phyloP scores from a whole-genome alignment of 257 asterid genomes.

The Salvia miltiorrhiza region DNA sequence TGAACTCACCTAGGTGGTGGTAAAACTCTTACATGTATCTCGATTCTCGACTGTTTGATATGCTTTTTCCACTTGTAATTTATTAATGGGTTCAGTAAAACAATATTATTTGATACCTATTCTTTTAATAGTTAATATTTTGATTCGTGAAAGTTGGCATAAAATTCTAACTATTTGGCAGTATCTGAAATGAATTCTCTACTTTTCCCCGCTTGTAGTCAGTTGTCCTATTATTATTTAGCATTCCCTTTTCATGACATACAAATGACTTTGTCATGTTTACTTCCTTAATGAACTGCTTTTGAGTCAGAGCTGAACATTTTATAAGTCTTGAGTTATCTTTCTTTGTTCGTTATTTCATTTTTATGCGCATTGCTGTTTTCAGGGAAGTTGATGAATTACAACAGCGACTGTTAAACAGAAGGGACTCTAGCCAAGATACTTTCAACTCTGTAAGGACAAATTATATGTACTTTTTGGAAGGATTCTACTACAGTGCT shows the following conservation, averaged over 20 bases:
- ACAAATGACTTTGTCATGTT: not conserved
- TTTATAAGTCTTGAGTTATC: not conserved
- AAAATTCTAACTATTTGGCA: not conserved
- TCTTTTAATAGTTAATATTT: not conserved
- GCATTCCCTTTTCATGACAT: not conserved
- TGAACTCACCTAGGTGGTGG: conserved; percentile 6
- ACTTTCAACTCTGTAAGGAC: conserved; percentile 40
- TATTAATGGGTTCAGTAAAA: not conserved
- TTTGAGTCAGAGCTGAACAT: not conserved
- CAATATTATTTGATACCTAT: not conserved
- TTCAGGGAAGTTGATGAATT: conserved; percentile 51
- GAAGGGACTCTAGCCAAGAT: conserved; percentile 37
- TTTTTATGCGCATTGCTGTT: conserved; percentile 2
- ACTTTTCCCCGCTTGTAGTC: not conserved
- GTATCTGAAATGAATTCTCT: not conserved
- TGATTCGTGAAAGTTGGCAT: not conserved
- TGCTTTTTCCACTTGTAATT: conserved; percentile 1
- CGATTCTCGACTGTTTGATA: not conserved
- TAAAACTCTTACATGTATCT: conserved; percentile 6
- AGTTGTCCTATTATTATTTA: conserved; percentile 1
- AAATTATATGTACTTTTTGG: conserved; percentile 10
- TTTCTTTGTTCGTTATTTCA: not conserved
- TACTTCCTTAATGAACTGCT: conserved; percentile 1
- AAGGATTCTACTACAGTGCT: not conserved
- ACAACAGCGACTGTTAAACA: conserved; percentile 34